These are phyloP conservation scores for Gentiana macrophylla DNA, from an alignment of 257 asterid genomes.

Conservation along the genomic window DNA sequence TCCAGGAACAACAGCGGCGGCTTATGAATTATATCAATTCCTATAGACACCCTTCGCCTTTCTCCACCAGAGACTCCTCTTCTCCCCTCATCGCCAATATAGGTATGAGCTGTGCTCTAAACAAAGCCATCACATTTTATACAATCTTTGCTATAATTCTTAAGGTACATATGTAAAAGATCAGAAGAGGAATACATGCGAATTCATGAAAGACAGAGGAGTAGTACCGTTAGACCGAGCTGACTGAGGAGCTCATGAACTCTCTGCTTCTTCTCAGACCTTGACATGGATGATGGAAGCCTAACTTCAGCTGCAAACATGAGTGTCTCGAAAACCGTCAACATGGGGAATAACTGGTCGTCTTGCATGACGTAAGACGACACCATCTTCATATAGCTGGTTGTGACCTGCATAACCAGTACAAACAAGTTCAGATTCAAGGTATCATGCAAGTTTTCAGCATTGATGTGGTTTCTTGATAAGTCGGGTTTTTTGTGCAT, in stretches of 20 bases:
- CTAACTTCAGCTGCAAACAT: slow-evolving; percentile 87
- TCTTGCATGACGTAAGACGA: slow-evolving; percentile 93
- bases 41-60: slow-evolving; percentile 71
- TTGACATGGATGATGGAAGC: slow-evolving; percentile 73
- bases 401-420: slow-evolving; percentile 49
- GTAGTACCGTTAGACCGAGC: slow-evolving; percentile 59
- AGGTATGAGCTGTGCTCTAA: slow-evolving; percentile 66
- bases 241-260: slow-evolving; percentile 65
- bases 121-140: neutral
- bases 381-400: slow-evolving; percentile 86
- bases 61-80: slow-evolving; percentile 88
- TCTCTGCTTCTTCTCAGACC: slow-evolving; percentile 60
- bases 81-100: slow-evolving; percentile 71
- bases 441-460: too few relatives aligned
- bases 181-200: neutral
- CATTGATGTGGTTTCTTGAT: too few relatives aligned
- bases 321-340: slow-evolving; percentile 76
- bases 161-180: neutral
- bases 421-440: neutral
- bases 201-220: neutral
- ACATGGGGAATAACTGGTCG: slow-evolving; percentile 82
- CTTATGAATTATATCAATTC: slow-evolving; percentile 79
- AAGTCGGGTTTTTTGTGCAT: neutral
- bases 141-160: neutral
- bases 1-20: slow-evolving; percentile 81